Evolutionary conservation across 495 filamentous ascomycete genomes (phyloP).

Genomic region (Tetracladium setigerum): DNA sequence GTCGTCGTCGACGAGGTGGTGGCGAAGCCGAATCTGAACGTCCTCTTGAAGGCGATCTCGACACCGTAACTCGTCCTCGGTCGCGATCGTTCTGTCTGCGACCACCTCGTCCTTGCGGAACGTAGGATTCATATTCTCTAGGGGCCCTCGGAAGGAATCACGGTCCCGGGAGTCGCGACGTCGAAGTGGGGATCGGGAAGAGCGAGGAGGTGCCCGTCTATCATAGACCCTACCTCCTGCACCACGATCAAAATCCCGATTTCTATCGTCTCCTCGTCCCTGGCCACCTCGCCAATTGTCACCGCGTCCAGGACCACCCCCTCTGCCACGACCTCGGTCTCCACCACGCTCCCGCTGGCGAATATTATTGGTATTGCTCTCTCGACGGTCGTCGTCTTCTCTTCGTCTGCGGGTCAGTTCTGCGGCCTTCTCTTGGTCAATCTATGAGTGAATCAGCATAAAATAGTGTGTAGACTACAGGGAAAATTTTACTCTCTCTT

Average conservation of each 20-base stretch:
- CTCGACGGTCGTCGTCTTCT: conserved; percentile 48
- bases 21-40: conserved; percentile 29
- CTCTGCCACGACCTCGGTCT: conserved; percentile 50
- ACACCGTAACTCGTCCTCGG: conserved; percentile 26
- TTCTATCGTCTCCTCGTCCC: conserved; percentile 2
- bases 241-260: conserved; percentile 18
- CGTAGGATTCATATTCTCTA: conserved; percentile 39
- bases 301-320: conserved; percentile 13
- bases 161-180: conserved; percentile 39
- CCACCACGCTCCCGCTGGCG: conserved; percentile 69
- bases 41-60: conserved; percentile 9
- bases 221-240: conserved; percentile 30
- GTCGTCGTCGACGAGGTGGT: conserved; percentile 31
- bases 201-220: conserved; percentile 33
- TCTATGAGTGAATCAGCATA: conserved; percentile 36
- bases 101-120: conserved; percentile 36
- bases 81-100: conserved; percentile 24
- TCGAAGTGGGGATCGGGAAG: conserved; percentile 54
- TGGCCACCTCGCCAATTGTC: not conserved
- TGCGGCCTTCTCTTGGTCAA: conserved; percentile 74
- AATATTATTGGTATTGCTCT: conserved; percentile 54
- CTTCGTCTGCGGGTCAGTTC: conserved; percentile 60
- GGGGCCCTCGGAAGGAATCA: conserved; percentile 45
- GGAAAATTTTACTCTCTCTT: conserved; percentile 66
- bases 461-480: not conserved